Evolutionary conservation across 371 early-diverging fungal species (phyloP).

Genomic region (Mortierella sp.): DNA sequence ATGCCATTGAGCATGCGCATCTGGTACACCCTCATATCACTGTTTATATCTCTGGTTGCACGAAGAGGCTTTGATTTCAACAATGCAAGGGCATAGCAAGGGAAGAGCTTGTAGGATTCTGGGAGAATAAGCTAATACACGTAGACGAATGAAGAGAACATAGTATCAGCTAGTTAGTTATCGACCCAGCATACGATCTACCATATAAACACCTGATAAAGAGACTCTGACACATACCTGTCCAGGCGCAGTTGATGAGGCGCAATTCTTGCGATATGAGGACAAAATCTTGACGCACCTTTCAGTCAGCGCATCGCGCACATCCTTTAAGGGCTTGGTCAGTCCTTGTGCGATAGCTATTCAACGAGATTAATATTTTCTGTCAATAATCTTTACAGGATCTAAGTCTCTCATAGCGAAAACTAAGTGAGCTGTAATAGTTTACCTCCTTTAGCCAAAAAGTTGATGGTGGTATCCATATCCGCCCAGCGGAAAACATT

Average conservation of each 20-base stretch:
- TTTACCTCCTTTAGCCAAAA: constrained; percentile 80
- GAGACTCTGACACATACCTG: constrained; percentile 71
- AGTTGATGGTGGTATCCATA: constrained; percentile 90
- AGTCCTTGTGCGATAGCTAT: constrained; percentile 76
- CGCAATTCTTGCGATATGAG: constrained; percentile 94
- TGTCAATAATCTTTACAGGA: neutral
- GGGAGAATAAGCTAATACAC: constrained; percentile 84
- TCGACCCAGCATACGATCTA: neutral
- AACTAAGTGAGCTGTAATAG: neutral
- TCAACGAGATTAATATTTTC: neutral
- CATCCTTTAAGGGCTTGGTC: constrained; percentile 75
- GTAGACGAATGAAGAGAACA: neutral
- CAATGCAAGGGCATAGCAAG: constrained; percentile 89
- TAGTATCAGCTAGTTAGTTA: neutral
- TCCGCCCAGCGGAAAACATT: constrained; percentile 93
- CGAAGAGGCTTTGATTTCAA: constrained; percentile 86
- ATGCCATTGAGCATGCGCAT: constrained; percentile 83
- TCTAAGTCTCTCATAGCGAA: neutral
- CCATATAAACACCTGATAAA: neutral
- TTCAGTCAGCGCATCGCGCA: constrained; percentile 90
- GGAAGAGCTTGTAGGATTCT: constrained; percentile 95
- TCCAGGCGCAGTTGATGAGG: constrained; percentile 89
- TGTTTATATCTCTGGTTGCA: constrained; percentile 62
- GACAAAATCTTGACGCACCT: constrained; percentile 90
- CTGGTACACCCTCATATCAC: constrained; percentile 83